Base-by-base conservation (phyloP, 768 basidiomycete genomes). In the Lactarius trivialis region DNA sequence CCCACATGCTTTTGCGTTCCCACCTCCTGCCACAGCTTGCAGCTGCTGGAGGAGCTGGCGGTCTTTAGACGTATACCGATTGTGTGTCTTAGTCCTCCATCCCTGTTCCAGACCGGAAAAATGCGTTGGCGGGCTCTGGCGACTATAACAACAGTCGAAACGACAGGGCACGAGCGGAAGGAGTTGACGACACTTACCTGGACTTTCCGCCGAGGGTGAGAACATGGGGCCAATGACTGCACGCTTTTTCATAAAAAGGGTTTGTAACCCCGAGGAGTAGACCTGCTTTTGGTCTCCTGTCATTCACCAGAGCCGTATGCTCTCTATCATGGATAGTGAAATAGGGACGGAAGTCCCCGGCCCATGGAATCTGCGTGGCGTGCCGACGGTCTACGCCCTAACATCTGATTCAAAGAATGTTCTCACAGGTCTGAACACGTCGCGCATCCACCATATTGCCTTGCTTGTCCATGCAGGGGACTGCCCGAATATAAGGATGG, bases 241-340 rank as follows among this genome's bases (percentile, higher is more conserved):
- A 93, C 1, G 83, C 82, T 56, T 83, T 84, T 69, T 87, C 85
- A 56, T 95, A 88, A 68, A 91, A 85, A 0, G 93, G 93, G 68
- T 95, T 96, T 1, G 93, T 96, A 9, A 92, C 89, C 9, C 93
- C 91, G 3, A 96, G 71, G 6, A 96, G 67, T 3, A 91, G 72
- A 1, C 92, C 93, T 1, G 85, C 73, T 71, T 85, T 85, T 0
- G 91, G 92, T n/a, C 85, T 82, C 33, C 89, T 82, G 64, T 86
- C 85, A 71, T 92, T 93, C 48, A 97, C 86, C 14, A 99, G 73
- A 2, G 79, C 69, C 3, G 79, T 68, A 65, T 88, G 85, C 63
- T 97, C 94, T n/a, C 81, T 81, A 69, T 98, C 96, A 71, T 98
- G 96, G 68, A 99, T 93, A 17, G 96, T 97, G 67, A 98, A 90